Evolutionary conservation across 176 grass and related monocot species (phyloP).

Genomic region (Calamus simplicifolius): DNA sequence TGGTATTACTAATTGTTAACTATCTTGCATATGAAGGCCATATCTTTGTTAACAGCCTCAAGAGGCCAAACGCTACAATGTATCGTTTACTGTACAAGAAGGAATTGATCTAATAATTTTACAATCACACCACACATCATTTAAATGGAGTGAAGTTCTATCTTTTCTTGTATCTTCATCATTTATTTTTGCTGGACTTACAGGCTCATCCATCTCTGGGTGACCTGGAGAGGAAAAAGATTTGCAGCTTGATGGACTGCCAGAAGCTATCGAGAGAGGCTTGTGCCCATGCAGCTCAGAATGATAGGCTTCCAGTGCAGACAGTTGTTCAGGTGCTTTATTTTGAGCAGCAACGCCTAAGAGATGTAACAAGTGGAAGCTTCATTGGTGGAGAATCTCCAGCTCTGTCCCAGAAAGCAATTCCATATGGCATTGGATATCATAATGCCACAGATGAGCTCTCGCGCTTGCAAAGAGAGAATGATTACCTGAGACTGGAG

Average conservation of each 20-base stretch:
- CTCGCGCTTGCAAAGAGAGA: slow-evolving; percentile 71
- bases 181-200: background rate
- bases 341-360: slow-evolving; percentile 79
- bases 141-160: background rate
- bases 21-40: no score
- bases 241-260: slow-evolving; percentile 71
- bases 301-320: slow-evolving; percentile 70
- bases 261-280: slow-evolving; percentile 83
- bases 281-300: slow-evolving; percentile 91
- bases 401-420: slow-evolving; percentile 27
- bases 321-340: slow-evolving; percentile 86
- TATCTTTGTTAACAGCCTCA: no score
- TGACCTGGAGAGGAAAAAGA: slow-evolving; percentile 65
- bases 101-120: no score
- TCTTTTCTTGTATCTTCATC: background rate
- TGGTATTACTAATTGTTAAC: no score
- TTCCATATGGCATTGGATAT: slow-evolving; percentile 14
- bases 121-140: no score
- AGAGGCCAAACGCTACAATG: no score
- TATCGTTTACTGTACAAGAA: no score
- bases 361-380: slow-evolving; percentile 22
- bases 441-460: slow-evolving; percentile 37
- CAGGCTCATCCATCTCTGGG: slow-evolving; percentile 58
- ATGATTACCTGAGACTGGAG: slow-evolving; percentile 75
- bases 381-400: slow-evolving; percentile 40